phyloP scores from a whole-genome alignment of 495 filamentous ascomycete species.

The Mytilinidion resinicola region DNA sequence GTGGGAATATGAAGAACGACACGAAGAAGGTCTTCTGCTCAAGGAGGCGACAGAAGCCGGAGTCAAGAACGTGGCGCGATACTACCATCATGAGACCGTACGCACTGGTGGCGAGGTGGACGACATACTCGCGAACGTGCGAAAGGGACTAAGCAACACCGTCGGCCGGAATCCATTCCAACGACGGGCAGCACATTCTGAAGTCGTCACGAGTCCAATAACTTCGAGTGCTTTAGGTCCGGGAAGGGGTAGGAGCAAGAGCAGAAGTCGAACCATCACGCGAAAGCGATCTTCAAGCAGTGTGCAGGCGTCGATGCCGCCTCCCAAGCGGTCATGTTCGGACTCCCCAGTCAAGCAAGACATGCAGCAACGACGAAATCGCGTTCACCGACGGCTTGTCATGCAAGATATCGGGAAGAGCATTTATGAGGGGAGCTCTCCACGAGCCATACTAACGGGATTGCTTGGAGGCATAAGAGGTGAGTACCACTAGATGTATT shows the following conservation, averaged over 20 bases:
- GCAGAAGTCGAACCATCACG: slow-evolving; percentile 5
- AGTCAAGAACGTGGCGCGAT: slow-evolving; percentile 34
- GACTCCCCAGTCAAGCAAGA: slow-evolving; percentile 24
- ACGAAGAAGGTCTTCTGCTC: slow-evolving; percentile 29
- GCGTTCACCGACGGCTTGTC: slow-evolving; percentile 21
- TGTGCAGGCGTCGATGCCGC: slow-evolving; percentile 7
- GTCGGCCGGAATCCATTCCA: slow-evolving; percentile 16
- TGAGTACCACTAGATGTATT: slow-evolving; percentile 4
- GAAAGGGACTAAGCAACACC: slow-evolving; percentile 26
- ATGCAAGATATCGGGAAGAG: slow-evolving; percentile 18
- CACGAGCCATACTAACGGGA: slow-evolving; percentile 16
- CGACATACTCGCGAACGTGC: slow-evolving; percentile 31
- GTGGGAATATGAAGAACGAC: slow-evolving; percentile 19
- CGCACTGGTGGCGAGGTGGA: slow-evolving; percentile 26
- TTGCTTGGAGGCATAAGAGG: slow-evolving; percentile 23
- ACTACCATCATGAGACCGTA: slow-evolving; percentile 36
- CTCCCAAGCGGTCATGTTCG: slow-evolving; percentile 19
- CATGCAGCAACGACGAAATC: slow-evolving; percentile 14
- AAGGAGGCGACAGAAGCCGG: slow-evolving; percentile 30
- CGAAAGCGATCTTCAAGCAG: slow-evolving; percentile 17
- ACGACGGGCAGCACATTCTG: slow-evolving; percentile 7
- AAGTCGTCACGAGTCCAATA: slow-evolving; percentile 9
- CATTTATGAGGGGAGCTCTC: slow-evolving; percentile 20
- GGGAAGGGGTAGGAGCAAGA: slow-evolving; percentile 16
- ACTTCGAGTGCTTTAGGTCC: slow-evolving; percentile 3